Evolutionary conservation across 2,329 filamentous ascomycete genomes (phyloP), one percentile per base, ranked within the genome.

Genomic region (Xylaria polymorpha): DNA sequence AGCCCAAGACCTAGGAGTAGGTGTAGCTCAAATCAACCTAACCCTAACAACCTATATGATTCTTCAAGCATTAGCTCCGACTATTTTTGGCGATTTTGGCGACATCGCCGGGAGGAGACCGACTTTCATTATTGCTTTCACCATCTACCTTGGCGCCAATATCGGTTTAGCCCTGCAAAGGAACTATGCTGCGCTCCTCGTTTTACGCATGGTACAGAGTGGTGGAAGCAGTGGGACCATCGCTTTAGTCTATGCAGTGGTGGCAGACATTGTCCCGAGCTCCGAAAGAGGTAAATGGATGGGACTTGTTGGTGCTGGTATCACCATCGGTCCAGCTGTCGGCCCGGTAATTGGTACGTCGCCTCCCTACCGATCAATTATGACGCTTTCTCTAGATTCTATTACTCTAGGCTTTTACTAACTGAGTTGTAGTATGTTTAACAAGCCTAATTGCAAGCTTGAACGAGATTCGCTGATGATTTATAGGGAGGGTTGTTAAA

Each of bases 221-320:
- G 83, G 84, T 0, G 90, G 91, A 0, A 91, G 87, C 76, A 90
- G 88, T 73, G 89, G 89, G 0, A 91, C 91, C 0, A 83, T 94
- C n/a, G 90, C 92, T 0, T 82, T 96, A 0, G 88, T 88, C 0
- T 91, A 87, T 69, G 92, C 89, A 1, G 88, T 94, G 1, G 87
- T 94, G 15, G 90, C 91, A 0, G 93, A 96, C 74, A 85, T 94
- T 5, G 85, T 90, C 0, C 88, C 90, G 0, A 89, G 86, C 55
- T 85, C 87, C 0, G 91, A 95, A 77, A 83, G 93, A 73, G 93
- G 92, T 2, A 87, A 85, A 65, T 94, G 92, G 75, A 90, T 94
- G 82, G 91, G 88, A 60, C 86, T 90, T 68, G 87, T 90, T n/a
- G 86, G 85, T 39, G 84, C 84, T 4, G 89, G 86, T 18, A 82